Conservation (phyloP, 2,329 filamentous ascomycete genomes). For the Penicillium sp. region DNA sequence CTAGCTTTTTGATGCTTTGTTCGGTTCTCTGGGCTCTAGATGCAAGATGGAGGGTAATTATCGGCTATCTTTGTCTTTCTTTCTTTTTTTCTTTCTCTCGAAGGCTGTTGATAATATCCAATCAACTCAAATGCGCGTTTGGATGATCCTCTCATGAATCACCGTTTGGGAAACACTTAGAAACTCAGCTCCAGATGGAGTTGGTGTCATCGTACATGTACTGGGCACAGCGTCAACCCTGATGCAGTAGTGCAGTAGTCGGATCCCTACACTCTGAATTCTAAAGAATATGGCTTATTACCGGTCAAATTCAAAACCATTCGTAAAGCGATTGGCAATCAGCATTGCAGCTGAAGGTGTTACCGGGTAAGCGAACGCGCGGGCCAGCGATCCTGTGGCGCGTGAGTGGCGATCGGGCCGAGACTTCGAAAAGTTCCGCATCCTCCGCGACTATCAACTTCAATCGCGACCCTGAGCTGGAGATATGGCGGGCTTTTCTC, state of each 20-base stretch:
- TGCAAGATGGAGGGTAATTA: conserved; percentile 17
- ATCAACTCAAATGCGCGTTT: conserved; percentile 7
- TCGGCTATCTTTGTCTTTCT: conserved; percentile 1
- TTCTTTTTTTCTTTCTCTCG: conserved; percentile 1
- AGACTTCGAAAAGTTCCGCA: conserved; percentile 22
- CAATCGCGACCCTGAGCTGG: background rate
- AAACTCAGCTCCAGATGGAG: background rate
- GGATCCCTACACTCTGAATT: background rate
- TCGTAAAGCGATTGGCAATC: background rate
- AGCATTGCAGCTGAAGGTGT: background rate
- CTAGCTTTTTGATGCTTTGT: conserved; percentile 10
- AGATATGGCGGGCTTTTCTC: conserved; percentile 25
- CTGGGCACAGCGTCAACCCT: conserved; percentile 3
- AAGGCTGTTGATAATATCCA: conserved; percentile 16
- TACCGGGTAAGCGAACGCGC: background rate
- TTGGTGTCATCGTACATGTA: conserved; percentile 13
- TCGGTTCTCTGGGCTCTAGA: conserved; percentile 10
- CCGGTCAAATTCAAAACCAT: background rate
- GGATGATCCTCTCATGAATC: background rate
- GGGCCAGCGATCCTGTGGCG: background rate
- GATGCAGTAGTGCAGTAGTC: conserved; percentile 15
- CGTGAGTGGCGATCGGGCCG: conserved; percentile 17
- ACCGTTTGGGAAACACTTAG: background rate
- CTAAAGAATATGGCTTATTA: background rate
- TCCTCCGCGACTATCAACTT: conserved; percentile 4